Evolutionary conservation across 2,329 filamentous ascomycete genomes (phyloP).

Genomic region (Hansfordia pulvinata): DNA sequence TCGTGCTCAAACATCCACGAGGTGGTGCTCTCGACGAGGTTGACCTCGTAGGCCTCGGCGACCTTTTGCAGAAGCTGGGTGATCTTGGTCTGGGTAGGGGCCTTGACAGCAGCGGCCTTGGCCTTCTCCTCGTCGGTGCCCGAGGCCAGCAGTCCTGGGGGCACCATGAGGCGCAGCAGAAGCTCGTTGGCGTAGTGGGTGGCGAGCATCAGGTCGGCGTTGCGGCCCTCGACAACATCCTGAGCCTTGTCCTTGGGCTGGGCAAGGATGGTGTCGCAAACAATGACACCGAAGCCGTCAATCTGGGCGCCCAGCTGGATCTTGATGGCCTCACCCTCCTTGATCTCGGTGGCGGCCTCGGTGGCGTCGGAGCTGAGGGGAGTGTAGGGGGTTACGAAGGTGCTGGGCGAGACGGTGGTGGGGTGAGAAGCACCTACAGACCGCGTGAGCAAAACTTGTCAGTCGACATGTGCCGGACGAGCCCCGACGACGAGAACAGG

Average conservation of each 20-base stretch:
- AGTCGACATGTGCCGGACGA: no score
- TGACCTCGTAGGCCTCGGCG: constrained; percentile 80
- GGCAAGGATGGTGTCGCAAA: constrained; percentile 83
- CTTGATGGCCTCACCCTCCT: constrained; percentile 82
- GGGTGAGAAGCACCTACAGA: constrained; percentile 72
- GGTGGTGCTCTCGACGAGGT: constrained; percentile 92
- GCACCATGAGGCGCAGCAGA: constrained; percentile 78
- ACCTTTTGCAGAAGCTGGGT: constrained; percentile 82
- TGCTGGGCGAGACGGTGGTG: constrained; percentile 85
- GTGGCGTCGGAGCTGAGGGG: constrained; percentile 75
- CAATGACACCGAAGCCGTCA: constrained; percentile 90
- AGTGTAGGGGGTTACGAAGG: constrained; percentile 94
- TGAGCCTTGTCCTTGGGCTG: constrained; percentile 44
- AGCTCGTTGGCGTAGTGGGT: constrained; percentile 95
- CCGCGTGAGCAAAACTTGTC: constrained; percentile 8
- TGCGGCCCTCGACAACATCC: constrained; percentile 57
- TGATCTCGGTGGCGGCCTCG: constrained; percentile 68
- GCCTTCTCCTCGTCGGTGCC: constrained; percentile 92
- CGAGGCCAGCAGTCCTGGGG: constrained; percentile 69
- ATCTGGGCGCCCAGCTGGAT: constrained; percentile 99
- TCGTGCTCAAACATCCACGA: constrained; percentile 95
- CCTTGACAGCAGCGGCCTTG: constrained; percentile 72
- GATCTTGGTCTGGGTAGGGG: constrained; percentile 77
- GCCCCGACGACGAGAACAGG: constrained; percentile 1
- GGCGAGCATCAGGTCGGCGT: constrained; percentile 79